phyloP scores from a whole-genome alignment of 805 yeast species.

The Kodamaea fukazawae region DNA sequence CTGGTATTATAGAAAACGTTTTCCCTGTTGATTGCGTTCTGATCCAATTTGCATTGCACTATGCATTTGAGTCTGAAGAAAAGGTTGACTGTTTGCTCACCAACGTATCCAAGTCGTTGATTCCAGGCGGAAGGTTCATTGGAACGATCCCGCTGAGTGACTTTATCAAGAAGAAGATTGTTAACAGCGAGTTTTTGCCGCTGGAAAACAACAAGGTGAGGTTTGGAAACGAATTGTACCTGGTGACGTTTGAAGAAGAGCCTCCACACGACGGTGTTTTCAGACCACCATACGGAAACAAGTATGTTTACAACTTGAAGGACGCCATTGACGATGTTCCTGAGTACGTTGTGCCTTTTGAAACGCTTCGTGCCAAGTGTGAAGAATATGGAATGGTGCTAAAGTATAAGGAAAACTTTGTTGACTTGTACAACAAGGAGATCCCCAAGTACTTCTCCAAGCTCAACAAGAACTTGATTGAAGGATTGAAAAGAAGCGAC shows the following conservation, averaged over 20 bases:
- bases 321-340: conserved; percentile 98
- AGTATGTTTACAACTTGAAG: conserved; percentile 73
- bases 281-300: conserved; percentile 75
- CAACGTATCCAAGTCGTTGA: conserved; percentile 73
- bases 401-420: conserved; percentile 70
- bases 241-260: conserved; percentile 73
- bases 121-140: conserved; percentile 80
- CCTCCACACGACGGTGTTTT: conserved; percentile 78
- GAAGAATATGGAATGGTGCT: conserved; percentile 77
- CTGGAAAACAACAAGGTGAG: conserved; percentile 34
- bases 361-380: conserved; percentile 76
- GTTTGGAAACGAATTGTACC: conserved; percentile 86
- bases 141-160: conserved; percentile 96
- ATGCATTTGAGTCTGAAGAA: conserved; percentile 85
- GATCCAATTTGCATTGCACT: conserved; percentile 90
- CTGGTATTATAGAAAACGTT: conserved; percentile 54
- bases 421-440: conserved; percentile 77
- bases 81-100: conserved; percentile 69
- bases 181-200: conserved; percentile 43
- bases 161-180: conserved; percentile 65
- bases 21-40: conserved; percentile 88
- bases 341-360: conserved; percentile 95
- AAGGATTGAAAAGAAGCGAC: conserved; percentile 70
- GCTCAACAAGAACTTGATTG: conserved; percentile 59
- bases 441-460: conserved; percentile 62